These are phyloP conservation scores for Arthrocladium fulminans DNA, from an alignment of 2,329 filamentous ascomycete genomes.

Conservation along the genomic window DNA sequence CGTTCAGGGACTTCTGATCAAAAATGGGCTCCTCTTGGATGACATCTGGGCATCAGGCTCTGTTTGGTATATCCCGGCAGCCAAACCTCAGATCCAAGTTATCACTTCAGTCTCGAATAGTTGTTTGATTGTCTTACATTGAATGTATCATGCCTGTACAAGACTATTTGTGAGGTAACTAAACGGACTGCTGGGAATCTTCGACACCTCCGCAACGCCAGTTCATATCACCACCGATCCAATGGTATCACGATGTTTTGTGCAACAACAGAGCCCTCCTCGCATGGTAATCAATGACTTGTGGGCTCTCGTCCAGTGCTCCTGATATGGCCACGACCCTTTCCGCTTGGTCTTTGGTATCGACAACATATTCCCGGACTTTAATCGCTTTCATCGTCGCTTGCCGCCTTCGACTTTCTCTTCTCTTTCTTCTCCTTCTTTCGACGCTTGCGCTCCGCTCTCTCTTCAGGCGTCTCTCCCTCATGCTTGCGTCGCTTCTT, in stretches of 20 bases:
- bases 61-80: no score
- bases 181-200: not conserved
- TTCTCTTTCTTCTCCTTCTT: slow-evolving; percentile 49
- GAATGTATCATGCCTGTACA: not conserved
- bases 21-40: no score
- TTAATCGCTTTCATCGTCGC: slow-evolving; percentile 16
- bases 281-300: not conserved
- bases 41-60: no score
- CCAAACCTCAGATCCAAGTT: not conserved
- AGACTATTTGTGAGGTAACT: not conserved
- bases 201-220: not conserved
- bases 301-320: not conserved
- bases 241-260: slow-evolving; percentile 4
- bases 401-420: slow-evolving; percentile 31
- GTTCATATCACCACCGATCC: not conserved
- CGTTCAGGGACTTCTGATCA: no score
- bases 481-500: slow-evolving; percentile 51
- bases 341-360: not conserved
- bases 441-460: slow-evolving; percentile 41
- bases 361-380: not conserved
- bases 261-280: not conserved
- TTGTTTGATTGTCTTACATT: not conserved
- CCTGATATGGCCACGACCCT: not conserved
- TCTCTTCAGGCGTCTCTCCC: slow-evolving; percentile 43
- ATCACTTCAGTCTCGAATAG: not conserved